Evolutionary conservation across 352 stramenopile species (phyloP).

Genomic region (Aphanomyces cochlioides): DNA sequence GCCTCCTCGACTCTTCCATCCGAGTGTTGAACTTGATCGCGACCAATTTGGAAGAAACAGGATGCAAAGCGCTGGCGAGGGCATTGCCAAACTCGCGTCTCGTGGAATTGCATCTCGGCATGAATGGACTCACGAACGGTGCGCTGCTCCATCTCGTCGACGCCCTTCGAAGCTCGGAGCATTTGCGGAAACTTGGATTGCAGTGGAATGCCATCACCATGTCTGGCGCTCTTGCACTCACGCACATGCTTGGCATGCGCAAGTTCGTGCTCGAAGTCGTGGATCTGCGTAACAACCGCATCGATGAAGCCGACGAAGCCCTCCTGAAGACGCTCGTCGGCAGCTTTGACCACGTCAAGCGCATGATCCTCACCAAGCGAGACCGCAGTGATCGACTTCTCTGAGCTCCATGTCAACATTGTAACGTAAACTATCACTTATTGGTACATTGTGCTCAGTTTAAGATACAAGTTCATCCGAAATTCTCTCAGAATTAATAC

Average conservation of each 20-base stretch:
- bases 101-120: neutral
- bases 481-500: too few species aligned
- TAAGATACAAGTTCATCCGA: too few species aligned
- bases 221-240: neutral
- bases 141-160: neutral
- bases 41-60: neutral
- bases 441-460: too few species aligned
- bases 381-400: neutral
- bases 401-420: too few species aligned
- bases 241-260: neutral
- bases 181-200: neutral
- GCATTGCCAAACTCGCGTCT: neutral
- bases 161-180: neutral
- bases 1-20: neutral
- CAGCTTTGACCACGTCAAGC: neutral
- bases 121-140: constrained; percentile 1
- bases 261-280: neutral
- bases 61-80: neutral
- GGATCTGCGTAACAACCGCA: neutral
- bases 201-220: constrained; percentile 3
- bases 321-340: neutral
- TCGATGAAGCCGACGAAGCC: constrained; percentile 1
- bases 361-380: neutral
- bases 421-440: too few species aligned
- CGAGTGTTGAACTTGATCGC: neutral